phyloP scores from a whole-genome alignment of 1,284 basidiomycete genomes.

The Marasmius sp. region DNA sequence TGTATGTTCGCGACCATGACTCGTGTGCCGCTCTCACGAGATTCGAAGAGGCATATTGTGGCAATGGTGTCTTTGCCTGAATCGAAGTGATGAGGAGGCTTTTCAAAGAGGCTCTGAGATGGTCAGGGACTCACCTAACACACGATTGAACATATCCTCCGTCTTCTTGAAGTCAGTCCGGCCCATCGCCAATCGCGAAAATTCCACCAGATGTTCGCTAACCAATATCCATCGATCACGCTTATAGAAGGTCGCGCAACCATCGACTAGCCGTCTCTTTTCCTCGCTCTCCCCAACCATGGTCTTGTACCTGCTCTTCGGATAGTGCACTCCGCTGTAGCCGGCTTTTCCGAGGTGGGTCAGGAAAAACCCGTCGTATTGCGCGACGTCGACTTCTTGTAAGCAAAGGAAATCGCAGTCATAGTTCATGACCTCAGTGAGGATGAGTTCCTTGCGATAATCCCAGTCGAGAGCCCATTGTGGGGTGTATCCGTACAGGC shows the following conservation, averaged over 20 bases:
- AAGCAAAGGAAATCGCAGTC: constrained; percentile 92
- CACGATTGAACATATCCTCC: constrained; percentile 99
- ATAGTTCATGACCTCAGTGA: constrained; percentile 84
- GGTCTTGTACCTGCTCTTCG: constrained; percentile 93
- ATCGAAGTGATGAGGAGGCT: background rate
- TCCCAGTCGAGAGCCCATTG: constrained; percentile 96
- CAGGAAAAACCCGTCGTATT: constrained; percentile 93
- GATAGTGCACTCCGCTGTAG: constrained; percentile 92
- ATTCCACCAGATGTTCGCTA: constrained; percentile 94
- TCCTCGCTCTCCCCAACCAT: constrained; percentile 80
- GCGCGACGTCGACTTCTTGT: constrained; percentile 91
- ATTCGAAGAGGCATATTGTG: constrained; percentile 86
- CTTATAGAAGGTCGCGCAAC: constrained; percentile 97
- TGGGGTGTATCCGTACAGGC: constrained; percentile 96
- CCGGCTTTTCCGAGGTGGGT: constrained; percentile 76
- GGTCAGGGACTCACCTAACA: constrained; percentile 46
- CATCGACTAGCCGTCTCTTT: constrained; percentile 81
- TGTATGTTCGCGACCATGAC: constrained; percentile 91
- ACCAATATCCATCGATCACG: constrained; percentile 86
- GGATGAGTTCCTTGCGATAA: constrained; percentile 89
- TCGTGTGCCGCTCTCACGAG: constrained; percentile 82
- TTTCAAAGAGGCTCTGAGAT: background rate
- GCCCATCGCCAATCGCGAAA: constrained; percentile 91
- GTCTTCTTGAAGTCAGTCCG: constrained; percentile 97
- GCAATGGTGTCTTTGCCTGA: constrained; percentile 91